A percentile compares a stretch with the other conserved stretches of the same genome.
phyloP scores from a whole-genome alignment of 805 yeast genomes.

The Cyberlindnera xylosilytica region DNA sequence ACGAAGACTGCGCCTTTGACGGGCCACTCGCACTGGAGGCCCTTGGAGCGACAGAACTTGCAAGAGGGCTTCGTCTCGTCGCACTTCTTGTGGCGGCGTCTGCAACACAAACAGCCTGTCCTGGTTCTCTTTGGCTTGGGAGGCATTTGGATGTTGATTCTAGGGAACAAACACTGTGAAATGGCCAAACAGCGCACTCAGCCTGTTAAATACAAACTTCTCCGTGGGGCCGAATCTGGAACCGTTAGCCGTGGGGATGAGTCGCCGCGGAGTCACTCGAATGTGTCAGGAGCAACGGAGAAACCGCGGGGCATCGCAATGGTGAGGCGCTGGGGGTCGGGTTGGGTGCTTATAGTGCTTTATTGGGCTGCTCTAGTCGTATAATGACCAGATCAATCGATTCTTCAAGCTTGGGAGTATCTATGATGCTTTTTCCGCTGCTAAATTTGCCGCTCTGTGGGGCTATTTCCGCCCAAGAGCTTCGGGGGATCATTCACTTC shows the following conservation, averaged over 20 bases:
- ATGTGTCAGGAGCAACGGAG: conserved; percentile 2
- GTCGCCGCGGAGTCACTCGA: conserved; percentile 1
- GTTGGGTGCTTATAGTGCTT: too few relatives aligned
- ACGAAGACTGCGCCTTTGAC: conserved; percentile 16
- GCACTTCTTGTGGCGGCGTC: conserved; percentile 19
- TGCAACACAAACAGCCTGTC: conserved; percentile 20
- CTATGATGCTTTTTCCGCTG: too few relatives aligned
- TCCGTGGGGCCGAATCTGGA: conserved; percentile 8
- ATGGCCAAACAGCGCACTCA: too few relatives aligned
- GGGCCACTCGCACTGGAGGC: conserved; percentile 19
- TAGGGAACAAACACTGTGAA: too few relatives aligned
- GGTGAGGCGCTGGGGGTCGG: too few relatives aligned
- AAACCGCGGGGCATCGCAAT: neutral
- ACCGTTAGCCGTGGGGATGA: neutral
- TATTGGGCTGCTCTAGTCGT: too few relatives aligned
- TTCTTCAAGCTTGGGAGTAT: too few relatives aligned
- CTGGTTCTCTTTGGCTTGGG: conserved; percentile 15
- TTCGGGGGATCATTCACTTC: too few relatives aligned
- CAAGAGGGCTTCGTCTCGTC: conserved; percentile 18
- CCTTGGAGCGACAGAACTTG: conserved; percentile 13
- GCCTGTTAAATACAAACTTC: too few relatives aligned
- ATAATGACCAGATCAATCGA: too few relatives aligned
- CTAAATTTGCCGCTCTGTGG: too few relatives aligned
- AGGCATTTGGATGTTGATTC: conserved; percentile 1
- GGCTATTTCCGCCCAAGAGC: too few relatives aligned